Base-by-base conservation (phyloP, 2,329 filamentous ascomycete genomes). In the Hyphodiscus sp. region DNA sequence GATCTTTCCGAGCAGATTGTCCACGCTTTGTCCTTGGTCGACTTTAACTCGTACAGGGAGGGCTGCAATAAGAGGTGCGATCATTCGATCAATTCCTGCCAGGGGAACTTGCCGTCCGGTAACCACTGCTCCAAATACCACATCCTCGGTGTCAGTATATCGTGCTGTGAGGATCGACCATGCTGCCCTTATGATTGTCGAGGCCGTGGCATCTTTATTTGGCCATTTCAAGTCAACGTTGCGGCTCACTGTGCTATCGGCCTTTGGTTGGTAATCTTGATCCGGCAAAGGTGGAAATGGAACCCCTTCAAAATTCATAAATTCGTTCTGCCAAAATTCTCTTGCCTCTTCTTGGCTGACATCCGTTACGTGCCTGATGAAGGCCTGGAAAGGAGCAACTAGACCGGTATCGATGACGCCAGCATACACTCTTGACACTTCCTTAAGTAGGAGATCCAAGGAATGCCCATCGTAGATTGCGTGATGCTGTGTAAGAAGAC, bases 401-500 rank as follows among this genome's bases (percentile, higher is more conserved):
- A 74, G 2, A 68, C 45, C 10, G 64, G 60, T 23, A 62, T 57
- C 4, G 62, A 45, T 61, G 0, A 58, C 50, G 19, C 44, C 47
- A 10, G 55, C 41, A 20, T 56, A 58, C 5, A 59, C 59, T 7
- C 50, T 47, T 3, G 54, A 49, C 16, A 67, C 58, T 44, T 63
- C 56, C 15, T 62, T 51, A 10, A 69, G 51, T 1, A 70, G 55
- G 20, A 66, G 30, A 2, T 63, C 59, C 49, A 65, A 55, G 0
- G 73, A 74, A 77, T 77, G 80, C n/a, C 77, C 78, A 47, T 81
- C 78, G 54, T 80, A 81, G 0, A 80, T 62, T 3, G 73, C 75
- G 58, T 81, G 78, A 56, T 81, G 78, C 68, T 78, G 75, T 2
- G 75, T 76, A 52, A 78, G 63, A 18, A 79, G 23, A 8, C 23